Evolutionary conservation across 164 flowering plant species (phyloP), one percentile per base, ranked within the genome.

Genomic region (Tinospora cordifolia): DNA sequence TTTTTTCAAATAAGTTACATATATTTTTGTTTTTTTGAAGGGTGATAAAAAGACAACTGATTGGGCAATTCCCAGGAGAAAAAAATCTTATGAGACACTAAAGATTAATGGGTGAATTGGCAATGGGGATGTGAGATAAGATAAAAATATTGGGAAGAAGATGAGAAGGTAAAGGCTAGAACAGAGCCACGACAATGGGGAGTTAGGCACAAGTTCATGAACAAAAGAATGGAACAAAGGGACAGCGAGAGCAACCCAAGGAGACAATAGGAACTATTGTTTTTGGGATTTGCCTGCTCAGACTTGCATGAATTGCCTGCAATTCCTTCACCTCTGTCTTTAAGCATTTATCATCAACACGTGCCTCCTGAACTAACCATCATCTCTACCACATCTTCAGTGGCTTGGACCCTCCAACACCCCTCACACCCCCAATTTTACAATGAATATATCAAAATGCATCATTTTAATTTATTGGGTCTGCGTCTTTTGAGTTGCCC

Each of bases 331-430:
- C 11, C 25, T 38, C 64, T 69, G 71, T 69, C 71, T 59, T 8
- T 34, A 8, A 19, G 62, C 59, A 64, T 71, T 63, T 71, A 51
- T 65, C 22, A 24, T 0, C 22, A 49, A 12, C 73, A 71, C 58
- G 47, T 71, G 68, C 63, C 74, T 64, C 63, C 74, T 64, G 39
- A 64, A 71, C 68, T 63, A 71, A 66, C 69, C 21, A 19, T 54
- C 25, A 15, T 54, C 60, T 54, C 24, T 21, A 15, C 47, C 38
- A 27, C 62, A 71, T 49, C 51, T 63, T 24, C 36, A 30, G 21
- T 21, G 66, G 36, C 58, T 13, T 70, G 72, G 65, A 60, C 66
- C 49, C 40, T 51, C 60, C 6, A 21, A 58, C 19, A 47, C 36
- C 36, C 4, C 36, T 30, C 36, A 30, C 36, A 30, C 36, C 36